These are phyloP conservation scores for Cymbopogon flexuosus DNA, from an alignment of 202 grass and related monocot species.

Conservation along the genomic window DNA sequence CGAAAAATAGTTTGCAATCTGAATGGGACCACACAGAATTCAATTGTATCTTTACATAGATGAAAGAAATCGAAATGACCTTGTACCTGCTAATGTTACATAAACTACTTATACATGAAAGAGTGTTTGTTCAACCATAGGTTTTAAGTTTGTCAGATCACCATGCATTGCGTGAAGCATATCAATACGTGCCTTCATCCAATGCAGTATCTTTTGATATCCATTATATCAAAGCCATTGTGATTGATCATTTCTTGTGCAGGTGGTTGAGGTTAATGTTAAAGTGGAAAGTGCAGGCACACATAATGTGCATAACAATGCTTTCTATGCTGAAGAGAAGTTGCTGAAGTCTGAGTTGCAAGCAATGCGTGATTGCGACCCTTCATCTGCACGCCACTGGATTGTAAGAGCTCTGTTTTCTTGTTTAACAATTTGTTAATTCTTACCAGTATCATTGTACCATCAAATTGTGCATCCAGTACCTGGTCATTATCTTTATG, in stretches of 20 bases:
- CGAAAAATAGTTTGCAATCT: background rate
- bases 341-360: constrained; percentile 81
- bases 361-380: constrained; percentile 94
- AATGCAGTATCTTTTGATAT: background rate
- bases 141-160: background rate
- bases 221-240: background rate
- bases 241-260: background rate
- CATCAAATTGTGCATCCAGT: background rate
- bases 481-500: background rate
- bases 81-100: background rate
- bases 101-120: background rate
- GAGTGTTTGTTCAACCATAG: background rate
- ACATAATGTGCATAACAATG: constrained; percentile 91
- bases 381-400: constrained; percentile 83
- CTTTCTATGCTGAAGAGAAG: constrained; percentile 93
- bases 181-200: background rate
- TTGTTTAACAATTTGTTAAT: background rate
- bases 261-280: constrained; percentile 97
- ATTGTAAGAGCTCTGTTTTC: constrained; percentile 54
- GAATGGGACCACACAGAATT: background rate
- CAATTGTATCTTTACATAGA: background rate
- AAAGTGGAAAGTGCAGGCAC: constrained; percentile 78
- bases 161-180: background rate
- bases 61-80: background rate
- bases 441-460: background rate